These are phyloP conservation scores for Mariannaea sp. DNA, from an alignment of 2,329 filamentous ascomycete species.

Conservation along the genomic window DNA sequence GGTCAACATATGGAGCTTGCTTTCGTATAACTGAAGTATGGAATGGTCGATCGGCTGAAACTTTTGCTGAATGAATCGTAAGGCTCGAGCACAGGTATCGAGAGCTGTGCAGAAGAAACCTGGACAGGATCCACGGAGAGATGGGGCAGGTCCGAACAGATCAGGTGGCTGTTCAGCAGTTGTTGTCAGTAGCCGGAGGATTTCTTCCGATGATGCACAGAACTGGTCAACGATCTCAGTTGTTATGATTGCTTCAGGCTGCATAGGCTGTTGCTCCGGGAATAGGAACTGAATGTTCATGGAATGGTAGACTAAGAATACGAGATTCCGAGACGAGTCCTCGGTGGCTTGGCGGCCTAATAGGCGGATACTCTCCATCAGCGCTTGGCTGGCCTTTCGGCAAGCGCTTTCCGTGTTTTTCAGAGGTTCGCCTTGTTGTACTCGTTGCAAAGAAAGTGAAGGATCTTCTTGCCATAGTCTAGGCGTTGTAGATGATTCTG, in stretches of 20 bases:
- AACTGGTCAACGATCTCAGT: conserved; percentile 38
- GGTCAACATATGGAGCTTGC: conserved; percentile 33
- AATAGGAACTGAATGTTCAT: conserved; percentile 44
- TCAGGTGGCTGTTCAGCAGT: conserved; percentile 31
- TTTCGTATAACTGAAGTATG: conserved; percentile 32
- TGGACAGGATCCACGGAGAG: conserved; percentile 35
- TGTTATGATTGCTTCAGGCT: conserved; percentile 26
- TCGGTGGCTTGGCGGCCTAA: conserved; percentile 32
- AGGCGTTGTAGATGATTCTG: conserved; percentile 21
- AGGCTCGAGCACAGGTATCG: conserved; percentile 40
- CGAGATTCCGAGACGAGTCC: conserved; percentile 32
- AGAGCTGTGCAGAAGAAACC: conserved; percentile 39
- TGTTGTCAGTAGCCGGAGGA: conserved; percentile 34
- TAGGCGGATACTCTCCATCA: conserved; percentile 36
- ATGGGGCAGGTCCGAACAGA: conserved; percentile 23
- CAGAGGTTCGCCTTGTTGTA: conserved; percentile 29
- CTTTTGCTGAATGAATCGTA: conserved; percentile 34
- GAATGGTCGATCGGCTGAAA: conserved; percentile 28
- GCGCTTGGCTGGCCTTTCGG: conserved; percentile 36
- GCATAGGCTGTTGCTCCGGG: conserved; percentile 26
- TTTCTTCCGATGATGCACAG: conserved; percentile 38
- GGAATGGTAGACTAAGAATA: conserved; percentile 41
- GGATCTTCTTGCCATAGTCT: conserved; percentile 33
- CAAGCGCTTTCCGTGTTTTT: conserved; percentile 32
- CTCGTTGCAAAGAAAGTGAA: conserved; percentile 27